phyloP scores from a whole-genome alignment of 2,329 filamentous ascomycete species.

The Incumbomyces delicatus region DNA sequence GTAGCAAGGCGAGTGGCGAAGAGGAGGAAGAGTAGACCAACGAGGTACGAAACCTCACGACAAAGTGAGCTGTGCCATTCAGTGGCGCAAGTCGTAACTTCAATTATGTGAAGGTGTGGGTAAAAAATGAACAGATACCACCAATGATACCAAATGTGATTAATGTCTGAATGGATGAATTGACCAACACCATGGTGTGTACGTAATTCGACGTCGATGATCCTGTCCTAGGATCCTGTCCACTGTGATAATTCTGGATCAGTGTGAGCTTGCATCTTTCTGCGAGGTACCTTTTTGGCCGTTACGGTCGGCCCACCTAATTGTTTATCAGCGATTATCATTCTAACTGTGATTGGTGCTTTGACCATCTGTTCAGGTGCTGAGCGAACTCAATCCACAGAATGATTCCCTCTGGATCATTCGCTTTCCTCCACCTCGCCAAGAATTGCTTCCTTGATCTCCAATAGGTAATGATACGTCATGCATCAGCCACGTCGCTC shows the following conservation, averaged over 20 bases:
- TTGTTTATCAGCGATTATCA: not conserved
- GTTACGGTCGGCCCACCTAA: not conserved
- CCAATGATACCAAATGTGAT: conserved; percentile 7
- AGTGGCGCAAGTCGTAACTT: not conserved
- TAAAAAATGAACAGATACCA: conserved; percentile 4
- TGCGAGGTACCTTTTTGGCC: no score
- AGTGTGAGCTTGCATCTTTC: no score
- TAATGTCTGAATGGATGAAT: not conserved
- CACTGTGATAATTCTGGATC: no score
- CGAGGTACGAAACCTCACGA: conserved; percentile 3
- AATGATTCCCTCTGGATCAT: not conserved
- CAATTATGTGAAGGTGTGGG: not conserved
- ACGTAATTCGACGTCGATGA: no score
- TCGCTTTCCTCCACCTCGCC: not conserved
- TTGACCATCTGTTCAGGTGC: no score
- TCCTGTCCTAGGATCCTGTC: no score
- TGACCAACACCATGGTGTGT: not conserved
- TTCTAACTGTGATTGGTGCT: no score
- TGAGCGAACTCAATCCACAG: no score
- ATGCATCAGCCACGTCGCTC: no score
- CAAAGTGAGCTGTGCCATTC: not conserved
- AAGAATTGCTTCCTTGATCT: no score
- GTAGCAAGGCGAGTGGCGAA: conserved; percentile 32
- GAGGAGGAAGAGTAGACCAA: conserved; percentile 32
- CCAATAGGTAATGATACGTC: no score